Evolutionary conservation across 2,329 filamentous ascomycete genomes (phyloP), one percentile per base, ranked within the genome.

Genomic region (Lachnellula suecica): DNA sequence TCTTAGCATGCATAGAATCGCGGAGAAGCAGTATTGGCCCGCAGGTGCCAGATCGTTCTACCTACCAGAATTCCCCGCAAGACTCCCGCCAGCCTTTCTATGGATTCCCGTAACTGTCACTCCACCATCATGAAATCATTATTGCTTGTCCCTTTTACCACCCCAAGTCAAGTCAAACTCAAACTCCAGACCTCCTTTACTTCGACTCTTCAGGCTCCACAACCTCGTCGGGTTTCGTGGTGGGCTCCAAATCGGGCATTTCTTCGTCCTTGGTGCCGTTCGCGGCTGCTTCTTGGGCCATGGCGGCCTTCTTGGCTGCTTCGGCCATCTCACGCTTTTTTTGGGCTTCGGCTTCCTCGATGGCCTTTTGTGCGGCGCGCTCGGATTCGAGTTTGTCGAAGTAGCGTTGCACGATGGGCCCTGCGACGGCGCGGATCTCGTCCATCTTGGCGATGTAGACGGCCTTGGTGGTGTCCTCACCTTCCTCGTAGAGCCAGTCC

Each of bases 401-500:
- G 81, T 96, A 91, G 63, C 93, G 89, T 78, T 96, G 91, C 60
- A 91, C 84, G 67, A 99, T 90, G 53, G 94, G 93, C 15, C 92
- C 94, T 43, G 91, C 89, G 66, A 96, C 82, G 62, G 89, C 84
- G 63, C 91, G 89, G 71, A 99, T 91, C 73, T 99, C 94, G 59
- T 97, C 94, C 72, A 94, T 87, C 84, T 97, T 99, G 74, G 90
- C 83, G 57, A 95, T 77, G 75, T 99, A 99, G 67, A 94, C 83
- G 49, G 89, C 91, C 81, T 97, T 97, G 67, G 88, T 88, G 61
- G 91, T 84, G 71, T 99, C 94, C 59, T 97, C 92, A 55, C 94
- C 94, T 51, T 97, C 94, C 49, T 97, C 93, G 73, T 97, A 97
- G 56, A 99, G 81, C 94, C 94, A 99, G 70, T 99, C 92, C 93